Conservation (phyloP, 2,329 filamentous ascomycete genomes). For the Fusarium acutatum region DNA sequence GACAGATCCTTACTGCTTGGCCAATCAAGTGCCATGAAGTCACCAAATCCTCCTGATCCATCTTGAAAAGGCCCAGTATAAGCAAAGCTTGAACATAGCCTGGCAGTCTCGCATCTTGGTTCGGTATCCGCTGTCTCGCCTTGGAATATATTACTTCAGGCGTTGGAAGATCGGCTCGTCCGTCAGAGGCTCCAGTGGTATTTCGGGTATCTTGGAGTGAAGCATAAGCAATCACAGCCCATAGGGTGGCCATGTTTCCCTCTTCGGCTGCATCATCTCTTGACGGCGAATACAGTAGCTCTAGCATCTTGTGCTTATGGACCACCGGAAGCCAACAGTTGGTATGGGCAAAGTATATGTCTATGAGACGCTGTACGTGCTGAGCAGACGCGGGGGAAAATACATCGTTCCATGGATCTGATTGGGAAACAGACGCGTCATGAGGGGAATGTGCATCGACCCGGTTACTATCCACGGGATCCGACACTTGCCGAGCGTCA, state of each 20-base stretch:
- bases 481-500: too few species aligned
- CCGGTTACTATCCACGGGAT: neutral
- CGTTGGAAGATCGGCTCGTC: neutral
- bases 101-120: neutral
- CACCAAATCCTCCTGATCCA: neutral
- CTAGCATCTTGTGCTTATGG: neutral
- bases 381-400: neutral
- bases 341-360: neutral
- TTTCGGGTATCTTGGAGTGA: neutral
- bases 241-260: neutral
- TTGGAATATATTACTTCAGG: neutral
- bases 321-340: neutral
- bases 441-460: neutral
- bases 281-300: neutral
- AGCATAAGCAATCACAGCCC: neutral
- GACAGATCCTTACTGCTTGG: neutral
- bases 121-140: neutral
- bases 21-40: neutral
- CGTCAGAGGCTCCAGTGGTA: neutral
- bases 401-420: neutral
- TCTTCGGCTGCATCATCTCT: neutral
- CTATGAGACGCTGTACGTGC: neutral
- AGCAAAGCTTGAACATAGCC: neutral
- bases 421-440: neutral
- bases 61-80: neutral